phyloP scores from a whole-genome alignment of 1,139 yeast genomes.

The Yamadazyma kanchanaburiensis region DNA sequence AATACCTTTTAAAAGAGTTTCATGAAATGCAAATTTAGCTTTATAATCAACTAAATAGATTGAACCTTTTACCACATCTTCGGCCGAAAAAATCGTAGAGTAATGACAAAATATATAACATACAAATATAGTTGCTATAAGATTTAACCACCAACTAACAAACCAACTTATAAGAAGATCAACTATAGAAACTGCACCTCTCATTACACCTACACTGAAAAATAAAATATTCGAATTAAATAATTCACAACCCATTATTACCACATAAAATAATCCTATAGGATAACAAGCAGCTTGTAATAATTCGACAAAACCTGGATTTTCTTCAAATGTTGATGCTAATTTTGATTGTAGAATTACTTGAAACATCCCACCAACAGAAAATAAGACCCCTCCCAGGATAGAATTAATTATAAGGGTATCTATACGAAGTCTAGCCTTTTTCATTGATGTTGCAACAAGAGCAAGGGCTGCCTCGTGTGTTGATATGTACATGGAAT shows the following conservation, averaged over 20 bases:
- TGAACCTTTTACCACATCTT: conserved; percentile 44
- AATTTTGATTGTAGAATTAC: conserved; percentile 53
- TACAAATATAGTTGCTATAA: conserved; percentile 62
- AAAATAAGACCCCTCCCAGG: conserved; percentile 67
- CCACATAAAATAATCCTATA: conserved; percentile 70
- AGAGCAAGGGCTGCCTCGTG: conserved; percentile 79
- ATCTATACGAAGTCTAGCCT: conserved; percentile 61
- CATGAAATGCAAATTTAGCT: conserved; percentile 45
- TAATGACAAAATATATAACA: conserved; percentile 59
- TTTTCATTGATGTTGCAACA: conserved; percentile 81
- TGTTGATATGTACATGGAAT: conserved; percentile 61
- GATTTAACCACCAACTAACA: conserved; percentile 65
- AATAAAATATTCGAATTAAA: conserved; percentile 70
- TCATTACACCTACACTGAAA: conserved; percentile 61
- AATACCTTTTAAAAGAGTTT: conserved; percentile 60
- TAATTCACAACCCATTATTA: conserved; percentile 68
- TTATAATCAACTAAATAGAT: conserved; percentile 45
- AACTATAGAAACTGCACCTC: conserved; percentile 64
- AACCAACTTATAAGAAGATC: conserved; percentile 66
- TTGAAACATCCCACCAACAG: conserved; percentile 72
- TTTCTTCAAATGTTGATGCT: conserved; percentile 32
- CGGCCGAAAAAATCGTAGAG: conserved; percentile 44
- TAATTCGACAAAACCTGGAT: conserved; percentile 54
- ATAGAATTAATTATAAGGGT: conserved; percentile 58
- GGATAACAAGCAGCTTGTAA: conserved; percentile 61